A percentile compares a stretch with the other conserved stretches of the same genome.
Conservation (phyloP, 2,329 filamentous ascomycete genomes). For the Neonectria ditissima region DNA sequence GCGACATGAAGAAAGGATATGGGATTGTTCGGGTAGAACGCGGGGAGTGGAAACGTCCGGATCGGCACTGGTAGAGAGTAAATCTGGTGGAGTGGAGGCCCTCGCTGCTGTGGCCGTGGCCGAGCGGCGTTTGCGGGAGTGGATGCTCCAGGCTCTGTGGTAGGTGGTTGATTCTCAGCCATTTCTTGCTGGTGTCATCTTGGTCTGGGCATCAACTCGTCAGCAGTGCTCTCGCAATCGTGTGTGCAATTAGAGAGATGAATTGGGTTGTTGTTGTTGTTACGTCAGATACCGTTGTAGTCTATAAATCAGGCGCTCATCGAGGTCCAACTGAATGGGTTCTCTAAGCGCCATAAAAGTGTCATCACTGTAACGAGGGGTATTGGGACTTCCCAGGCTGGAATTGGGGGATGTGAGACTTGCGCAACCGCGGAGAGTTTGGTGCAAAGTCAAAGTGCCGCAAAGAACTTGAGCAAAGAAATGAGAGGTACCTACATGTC, state of each 20-base stretch:
- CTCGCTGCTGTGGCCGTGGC: slow-evolving; percentile 46
- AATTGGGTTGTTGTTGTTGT: slow-evolving; percentile 38
- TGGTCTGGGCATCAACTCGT: slow-evolving; percentile 51
- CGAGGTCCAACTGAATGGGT: slow-evolving; percentile 68
- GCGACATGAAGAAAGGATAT: slow-evolving; percentile 85
- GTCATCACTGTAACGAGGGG: slow-evolving; percentile 68
- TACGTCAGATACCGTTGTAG: slow-evolving; percentile 98
- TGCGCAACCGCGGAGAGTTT: neutral
- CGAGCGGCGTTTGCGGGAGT: slow-evolving; percentile 36
- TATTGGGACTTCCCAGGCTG: slow-evolving; percentile 20
- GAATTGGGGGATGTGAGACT: neutral
- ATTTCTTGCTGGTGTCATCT: slow-evolving; percentile 60
- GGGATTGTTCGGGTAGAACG: slow-evolving; percentile 92
- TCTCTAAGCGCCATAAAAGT: slow-evolving; percentile 69
- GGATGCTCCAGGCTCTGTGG: slow-evolving; percentile 37
- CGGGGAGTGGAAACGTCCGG: slow-evolving; percentile 84
- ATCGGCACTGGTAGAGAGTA: slow-evolving; percentile 86
- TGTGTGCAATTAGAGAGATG: neutral
- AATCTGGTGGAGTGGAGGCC: slow-evolving; percentile 72
- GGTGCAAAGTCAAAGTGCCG: slow-evolving; percentile 7
- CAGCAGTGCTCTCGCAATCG: slow-evolving; percentile 19
- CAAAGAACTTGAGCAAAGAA: slow-evolving; percentile 10
- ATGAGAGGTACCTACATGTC: slow-evolving; percentile 44
- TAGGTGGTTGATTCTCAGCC: slow-evolving; percentile 54
- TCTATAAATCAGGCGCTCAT: slow-evolving; percentile 79